Evolutionary conservation across 2,329 filamentous ascomycete species (phyloP).

Genomic region (Penicillium sp.): DNA sequence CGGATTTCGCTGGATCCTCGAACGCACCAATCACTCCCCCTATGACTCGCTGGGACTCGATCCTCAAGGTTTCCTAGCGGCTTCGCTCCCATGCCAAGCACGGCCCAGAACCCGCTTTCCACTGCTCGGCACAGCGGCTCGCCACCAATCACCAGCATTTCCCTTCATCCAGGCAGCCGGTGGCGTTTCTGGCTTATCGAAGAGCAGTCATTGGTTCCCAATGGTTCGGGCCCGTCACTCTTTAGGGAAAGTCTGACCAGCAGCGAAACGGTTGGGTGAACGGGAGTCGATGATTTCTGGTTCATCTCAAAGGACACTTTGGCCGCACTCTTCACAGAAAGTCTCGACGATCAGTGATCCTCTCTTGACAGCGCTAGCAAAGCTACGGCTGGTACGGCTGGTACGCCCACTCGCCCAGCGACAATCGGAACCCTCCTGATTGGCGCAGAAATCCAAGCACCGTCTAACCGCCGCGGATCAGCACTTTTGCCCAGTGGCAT

Average conservation of each 20-base stretch:
- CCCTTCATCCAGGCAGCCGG: slow-evolving; percentile 16
- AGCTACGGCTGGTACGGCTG: background rate
- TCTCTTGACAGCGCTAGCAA: background rate
- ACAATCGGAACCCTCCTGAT: background rate
- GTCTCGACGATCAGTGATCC: background rate
- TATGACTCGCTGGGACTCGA: too few species aligned
- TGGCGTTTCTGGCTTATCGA: slow-evolving; percentile 27
- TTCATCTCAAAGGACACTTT: too few species aligned
- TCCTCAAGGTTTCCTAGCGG: background rate
- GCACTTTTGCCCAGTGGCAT: background rate
- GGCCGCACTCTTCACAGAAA: background rate
- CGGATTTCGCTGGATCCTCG: background rate
- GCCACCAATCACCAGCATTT: background rate
- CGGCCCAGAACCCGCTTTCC: background rate
- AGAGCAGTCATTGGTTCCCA: slow-evolving; percentile 14
- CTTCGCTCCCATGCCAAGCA: background rate
- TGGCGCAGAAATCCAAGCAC: background rate
- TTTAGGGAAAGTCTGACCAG: background rate
- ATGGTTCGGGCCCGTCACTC: background rate
- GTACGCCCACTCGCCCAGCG: background rate
- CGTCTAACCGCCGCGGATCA: background rate
- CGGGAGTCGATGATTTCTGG: background rate
- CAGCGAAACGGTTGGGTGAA: background rate
- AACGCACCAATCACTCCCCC: background rate
- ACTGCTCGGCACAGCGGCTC: background rate